Evolutionary conservation across 2,329 filamentous ascomycete species (phyloP).

Genomic region (Pseudogymnoascus sp.): DNA sequence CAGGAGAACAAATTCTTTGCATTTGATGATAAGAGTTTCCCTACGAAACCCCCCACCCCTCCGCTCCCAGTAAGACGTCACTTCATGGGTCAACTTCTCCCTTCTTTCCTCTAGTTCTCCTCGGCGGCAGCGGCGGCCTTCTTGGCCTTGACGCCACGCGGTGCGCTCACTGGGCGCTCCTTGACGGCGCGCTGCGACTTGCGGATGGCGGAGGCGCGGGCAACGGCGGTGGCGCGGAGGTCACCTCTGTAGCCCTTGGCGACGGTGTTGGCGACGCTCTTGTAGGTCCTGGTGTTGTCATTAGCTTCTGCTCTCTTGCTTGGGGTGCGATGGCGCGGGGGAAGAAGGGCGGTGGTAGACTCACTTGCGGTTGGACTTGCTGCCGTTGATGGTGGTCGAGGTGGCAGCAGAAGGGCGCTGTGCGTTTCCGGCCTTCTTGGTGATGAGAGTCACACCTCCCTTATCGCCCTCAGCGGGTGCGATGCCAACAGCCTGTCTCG

Average conservation of each 20-base stretch:
- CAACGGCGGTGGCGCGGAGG: constrained; percentile 69
- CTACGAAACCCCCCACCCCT: neutral
- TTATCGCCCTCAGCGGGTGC: constrained; percentile 56
- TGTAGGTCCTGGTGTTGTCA: constrained; percentile 64
- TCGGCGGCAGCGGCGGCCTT: constrained; percentile 53
- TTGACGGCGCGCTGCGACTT: constrained; percentile 73
- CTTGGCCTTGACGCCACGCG: constrained; percentile 71
- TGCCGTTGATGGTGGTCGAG: constrained; percentile 62
- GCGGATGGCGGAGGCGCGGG: constrained; percentile 81
- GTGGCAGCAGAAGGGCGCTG: constrained; percentile 67
- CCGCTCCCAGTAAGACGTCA: neutral
- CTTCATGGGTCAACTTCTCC: neutral
- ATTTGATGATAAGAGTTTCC: neutral
- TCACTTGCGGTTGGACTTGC: constrained; percentile 75
- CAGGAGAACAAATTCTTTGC: constrained; percentile 11
- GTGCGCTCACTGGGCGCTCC: constrained; percentile 66
- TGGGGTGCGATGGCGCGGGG: neutral
- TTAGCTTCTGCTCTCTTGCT: constrained; percentile 32
- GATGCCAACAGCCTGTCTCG: constrained; percentile 67
- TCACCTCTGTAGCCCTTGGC: constrained; percentile 84
- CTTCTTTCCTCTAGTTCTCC: constrained; percentile 31
- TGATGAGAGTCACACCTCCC: constrained; percentile 71
- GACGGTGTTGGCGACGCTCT: constrained; percentile 72
- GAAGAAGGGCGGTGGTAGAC: constrained; percentile 31
- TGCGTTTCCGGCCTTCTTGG: constrained; percentile 71